These are phyloP conservation scores for Canariomyces notabilis DNA, from an alignment of 2,329 filamentous ascomycete genomes.

Conservation along the genomic window DNA sequence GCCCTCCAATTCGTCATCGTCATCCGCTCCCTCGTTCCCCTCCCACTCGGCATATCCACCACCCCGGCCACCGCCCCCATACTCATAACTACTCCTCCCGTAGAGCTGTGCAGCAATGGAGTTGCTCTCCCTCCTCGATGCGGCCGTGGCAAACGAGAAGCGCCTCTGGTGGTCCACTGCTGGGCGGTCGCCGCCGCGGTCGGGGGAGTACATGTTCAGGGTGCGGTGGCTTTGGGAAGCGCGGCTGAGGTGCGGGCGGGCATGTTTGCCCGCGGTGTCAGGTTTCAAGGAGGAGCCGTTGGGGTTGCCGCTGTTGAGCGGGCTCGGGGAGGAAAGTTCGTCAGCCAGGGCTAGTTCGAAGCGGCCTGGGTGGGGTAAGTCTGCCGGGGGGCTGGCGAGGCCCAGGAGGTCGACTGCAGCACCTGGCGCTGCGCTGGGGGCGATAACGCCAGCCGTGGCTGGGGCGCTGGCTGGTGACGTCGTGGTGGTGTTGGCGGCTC, in stretches of 20 bases:
- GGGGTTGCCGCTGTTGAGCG: slow-evolving; percentile 16
- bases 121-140: slow-evolving; percentile 43
- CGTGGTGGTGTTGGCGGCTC: slow-evolving; percentile 55
- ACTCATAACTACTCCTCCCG: slow-evolving; percentile 22
- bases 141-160: slow-evolving; percentile 49
- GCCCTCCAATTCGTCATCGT: slow-evolving; percentile 69
- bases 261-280: slow-evolving; percentile 11
- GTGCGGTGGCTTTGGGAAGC: slow-evolving; percentile 21
- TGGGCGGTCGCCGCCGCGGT: slow-evolving; percentile 22
- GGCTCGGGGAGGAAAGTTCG: slow-evolving; percentile 24
- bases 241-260: slow-evolving; percentile 22
- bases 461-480: slow-evolving; percentile 14
- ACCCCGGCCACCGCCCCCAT: neutral
- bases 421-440: too few species aligned
- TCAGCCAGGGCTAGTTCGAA: slow-evolving; percentile 57
- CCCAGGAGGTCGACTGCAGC: slow-evolving; percentile 64
- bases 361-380: slow-evolving; percentile 69
- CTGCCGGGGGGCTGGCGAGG: slow-evolving; percentile 54
- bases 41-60: slow-evolving; percentile 61
- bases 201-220: slow-evolving; percentile 29
- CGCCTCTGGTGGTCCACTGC: slow-evolving; percentile 44
- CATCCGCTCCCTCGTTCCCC: slow-evolving; percentile 65
- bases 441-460: slow-evolving; percentile 21
- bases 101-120: slow-evolving; percentile 51
- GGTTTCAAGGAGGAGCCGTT: neutral